These are phyloP conservation scores for Plasmodium berghei DNA, from an alignment of 169 alveolate genomes.

Conservation along the genomic window DNA sequence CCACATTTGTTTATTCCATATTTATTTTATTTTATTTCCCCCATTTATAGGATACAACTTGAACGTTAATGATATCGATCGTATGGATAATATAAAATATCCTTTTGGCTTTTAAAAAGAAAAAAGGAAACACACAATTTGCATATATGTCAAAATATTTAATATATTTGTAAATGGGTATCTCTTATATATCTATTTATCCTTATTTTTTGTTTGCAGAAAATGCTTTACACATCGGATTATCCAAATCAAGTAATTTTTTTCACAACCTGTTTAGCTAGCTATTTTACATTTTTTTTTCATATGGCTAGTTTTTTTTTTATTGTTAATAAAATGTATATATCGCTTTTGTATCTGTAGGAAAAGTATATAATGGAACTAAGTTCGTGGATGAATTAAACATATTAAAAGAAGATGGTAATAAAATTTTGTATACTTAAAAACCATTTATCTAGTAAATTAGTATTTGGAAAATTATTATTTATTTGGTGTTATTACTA, in stretches of 20 bases:
- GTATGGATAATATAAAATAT: constrained; percentile 1
- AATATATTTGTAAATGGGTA: constrained; percentile 1
- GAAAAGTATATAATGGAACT: constrained; percentile 51
- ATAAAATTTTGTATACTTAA: background rate
- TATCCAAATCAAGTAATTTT: constrained; percentile 46
- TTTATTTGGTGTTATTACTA: background rate
- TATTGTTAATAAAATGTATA: background rate
- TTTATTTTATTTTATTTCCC: background rate
- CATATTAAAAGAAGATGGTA: constrained; percentile 40
- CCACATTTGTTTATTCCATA: too few species aligned
- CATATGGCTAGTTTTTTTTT: background rate
- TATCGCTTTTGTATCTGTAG: constrained; percentile 1
- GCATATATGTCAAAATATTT: too few species aligned
- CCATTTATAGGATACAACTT: constrained; percentile 37
- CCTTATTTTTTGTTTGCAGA: constrained; percentile 1
- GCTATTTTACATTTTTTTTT: background rate
- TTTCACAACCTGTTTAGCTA: background rate
- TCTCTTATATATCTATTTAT: background rate
- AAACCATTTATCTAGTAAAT: background rate
- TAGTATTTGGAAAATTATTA: background rate
- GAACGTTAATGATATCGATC: constrained; percentile 22
- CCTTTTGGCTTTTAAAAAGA: too few species aligned
- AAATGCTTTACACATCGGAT: constrained; percentile 36
- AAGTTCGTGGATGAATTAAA: constrained; percentile 40
- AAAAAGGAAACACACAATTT: too few species aligned